Evolutionary conservation across 345 rosid species (phyloP).

Genomic region (Aurinia saxatilis): DNA sequence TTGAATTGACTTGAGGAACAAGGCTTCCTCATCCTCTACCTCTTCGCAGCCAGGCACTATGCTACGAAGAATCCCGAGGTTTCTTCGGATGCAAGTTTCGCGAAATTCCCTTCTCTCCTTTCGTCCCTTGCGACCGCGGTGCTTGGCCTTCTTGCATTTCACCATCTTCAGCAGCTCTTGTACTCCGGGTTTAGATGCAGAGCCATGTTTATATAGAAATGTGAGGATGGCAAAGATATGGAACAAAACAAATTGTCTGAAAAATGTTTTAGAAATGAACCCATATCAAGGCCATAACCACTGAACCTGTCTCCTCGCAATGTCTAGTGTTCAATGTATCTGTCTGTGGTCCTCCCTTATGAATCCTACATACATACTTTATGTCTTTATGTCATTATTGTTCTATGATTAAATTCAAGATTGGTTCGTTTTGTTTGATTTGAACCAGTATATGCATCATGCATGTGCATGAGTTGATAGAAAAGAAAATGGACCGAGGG

Average conservation of each 20-base stretch:
- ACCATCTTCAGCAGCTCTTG: slow-evolving; percentile 6
- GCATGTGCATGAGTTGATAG: background rate
- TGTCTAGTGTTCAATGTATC: slow-evolving; percentile 20
- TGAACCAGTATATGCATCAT: background rate
- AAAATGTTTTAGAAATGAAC: slow-evolving; percentile 20
- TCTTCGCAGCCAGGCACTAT: slow-evolving; percentile 43
- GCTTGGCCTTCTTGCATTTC: slow-evolving; percentile 16
- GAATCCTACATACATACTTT: background rate
- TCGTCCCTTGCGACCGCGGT: slow-evolving; percentile 6
- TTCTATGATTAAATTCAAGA: background rate
- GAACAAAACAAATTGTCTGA: slow-evolving; percentile 22
- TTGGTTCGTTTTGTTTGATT: background rate
- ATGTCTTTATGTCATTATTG: slow-evolving; percentile 12
- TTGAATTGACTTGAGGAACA: slow-evolving; percentile 43
- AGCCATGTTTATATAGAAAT: background rate
- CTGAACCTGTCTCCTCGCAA: slow-evolving; percentile 25
- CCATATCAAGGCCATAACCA: slow-evolving; percentile 27
- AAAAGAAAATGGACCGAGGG: background rate
- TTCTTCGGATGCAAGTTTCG: slow-evolving; percentile 25
- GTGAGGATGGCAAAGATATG: slow-evolving; percentile 29
- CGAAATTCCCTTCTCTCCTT: slow-evolving; percentile 29
- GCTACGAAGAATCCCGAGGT: slow-evolving; percentile 29
- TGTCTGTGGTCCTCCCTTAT: slow-evolving; percentile 25
- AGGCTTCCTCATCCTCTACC: slow-evolving; percentile 31
- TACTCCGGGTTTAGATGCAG: background rate